Evolutionary conservation across 306 rosid genomes (phyloP), one percentile per base, ranked within the genome.

Genomic region (Quercus aquifolioides): DNA sequence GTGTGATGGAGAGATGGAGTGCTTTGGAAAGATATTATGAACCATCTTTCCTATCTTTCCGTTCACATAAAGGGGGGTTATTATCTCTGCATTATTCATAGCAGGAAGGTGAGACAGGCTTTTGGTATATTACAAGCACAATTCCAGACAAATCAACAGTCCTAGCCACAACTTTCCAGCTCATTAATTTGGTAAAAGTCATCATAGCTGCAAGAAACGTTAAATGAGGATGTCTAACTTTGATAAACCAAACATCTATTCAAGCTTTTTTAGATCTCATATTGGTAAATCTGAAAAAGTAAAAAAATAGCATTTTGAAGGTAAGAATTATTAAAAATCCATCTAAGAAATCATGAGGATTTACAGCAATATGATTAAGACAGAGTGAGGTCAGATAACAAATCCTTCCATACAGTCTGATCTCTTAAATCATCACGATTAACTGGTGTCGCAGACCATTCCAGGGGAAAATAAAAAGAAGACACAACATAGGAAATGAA

Each of bases 111-210:
- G 98, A 83, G 67, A 82, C 87, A 26, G 98, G 98, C 11, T 41
- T 41, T 41, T 41, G 11, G 46, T 7, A 41, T 41, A 41, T 41
- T 7, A 41, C 46, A 41, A 95, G 91, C 35, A 98, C 99, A 79
- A 91, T 89, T 83, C 98, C 92, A 70, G 90, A 73, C 43, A 94
- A 85, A 85, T 91, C 90, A 8, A 62, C 69, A 52, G 85, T 89
- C 87, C 88, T 93, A 58, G 91, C 88, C 74, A 90, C 98, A 64
- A 82, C 85, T 59, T 82, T 90, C 99, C 98, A 95, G 93, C 93
- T 90, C 92, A 95, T 85, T 5, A 96, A 81, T 78, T 84, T 86
- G 78, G 91, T 93, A 77, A 93, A 81, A 76, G 78, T 2, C 46
- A 41, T 11, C 1, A 41, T 41, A 8, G 46, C 11, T 41, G 11